These are phyloP conservation scores for Suillus tomentosus DNA, from an alignment of 768 basidiomycete species.

Conservation along the genomic window DNA sequence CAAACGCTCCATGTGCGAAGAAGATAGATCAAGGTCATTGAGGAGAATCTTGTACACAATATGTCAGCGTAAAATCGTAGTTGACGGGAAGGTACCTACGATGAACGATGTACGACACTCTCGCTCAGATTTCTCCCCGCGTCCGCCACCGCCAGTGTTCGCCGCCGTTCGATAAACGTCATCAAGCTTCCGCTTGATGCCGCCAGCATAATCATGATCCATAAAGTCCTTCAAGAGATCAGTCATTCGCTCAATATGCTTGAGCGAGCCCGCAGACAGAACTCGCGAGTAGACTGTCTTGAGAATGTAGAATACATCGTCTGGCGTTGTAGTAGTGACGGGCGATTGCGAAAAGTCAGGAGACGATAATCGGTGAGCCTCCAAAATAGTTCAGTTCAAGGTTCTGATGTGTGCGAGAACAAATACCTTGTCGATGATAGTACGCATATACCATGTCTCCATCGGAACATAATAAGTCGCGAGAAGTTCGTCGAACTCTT, in stretches of 20 bases:
- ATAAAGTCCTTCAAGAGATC: conserved; percentile 70
- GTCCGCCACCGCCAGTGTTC: conserved; percentile 43
- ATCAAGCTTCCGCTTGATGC: conserved; percentile 85
- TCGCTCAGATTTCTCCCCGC: conserved; percentile 76
- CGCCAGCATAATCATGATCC: conserved; percentile 79
- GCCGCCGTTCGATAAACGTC: conserved; percentile 72
- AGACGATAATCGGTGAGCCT: conserved; percentile 89
- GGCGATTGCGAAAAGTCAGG: conserved; percentile 67
- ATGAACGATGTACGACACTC: conserved; percentile 83
- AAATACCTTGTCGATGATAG: conserved; percentile 83
- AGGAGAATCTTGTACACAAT: conserved; percentile 63
- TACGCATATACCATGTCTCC: conserved; percentile 89
- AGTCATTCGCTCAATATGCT: conserved; percentile 58
- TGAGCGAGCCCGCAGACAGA: conserved; percentile 72
- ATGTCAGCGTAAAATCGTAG: conserved; percentile 9
- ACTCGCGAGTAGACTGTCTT: conserved; percentile 81
- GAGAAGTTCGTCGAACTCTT: conserved; percentile 67
- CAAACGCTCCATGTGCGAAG: conserved; percentile 85
- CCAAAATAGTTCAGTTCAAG: conserved; percentile 9
- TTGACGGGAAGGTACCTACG: conserved; percentile 47
- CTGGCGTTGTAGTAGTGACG: conserved; percentile 75
- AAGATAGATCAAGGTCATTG: conserved; percentile 94
- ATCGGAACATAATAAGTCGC: conserved; percentile 81
- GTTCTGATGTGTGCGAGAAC: not conserved
- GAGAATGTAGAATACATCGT: conserved; percentile 95